Base-by-base conservation (phyloP, 208 protist genomes). In the Endotrypanum monterogeii region DNA sequence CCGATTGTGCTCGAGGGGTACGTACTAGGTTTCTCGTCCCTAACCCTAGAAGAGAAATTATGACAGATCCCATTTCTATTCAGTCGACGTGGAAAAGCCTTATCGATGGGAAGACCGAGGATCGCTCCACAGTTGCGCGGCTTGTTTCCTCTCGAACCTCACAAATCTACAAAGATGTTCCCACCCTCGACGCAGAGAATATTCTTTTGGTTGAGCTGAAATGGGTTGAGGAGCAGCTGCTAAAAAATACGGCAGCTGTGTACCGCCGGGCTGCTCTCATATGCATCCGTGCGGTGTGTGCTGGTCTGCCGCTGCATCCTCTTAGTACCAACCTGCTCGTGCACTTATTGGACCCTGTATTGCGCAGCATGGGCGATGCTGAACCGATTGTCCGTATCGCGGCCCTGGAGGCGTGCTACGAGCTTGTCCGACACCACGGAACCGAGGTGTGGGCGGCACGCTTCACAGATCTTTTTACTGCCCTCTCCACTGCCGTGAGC, bases 351-450 rank as follows among this genome's bases (percentile, higher is more conserved):
- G 75, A 60, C 28, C 79, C 88, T 39, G 77, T 90, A 18, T 78
- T 88, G 57, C 67, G 75, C 39, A 82, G 79, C 44, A 71, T 89
- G 63, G 63, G 77, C 25, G 90, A 95, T 51, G 76, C 83, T 2
- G 88, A 95, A 52, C 75, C 83, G 2, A 68, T 86, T 9, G 90
- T 95, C 20, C 84, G 90, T 25, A 54, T 93, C n/a, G 85, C 85
- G 8, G 86, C 90, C n/a, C 68, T 91, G 39, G 90, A 95, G 70
- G 83, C 85, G 23, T 75, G 73, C 41, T 89, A 95, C 73, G 81
- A 83, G 12, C 71, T 93, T 44, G 75, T 91, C 35, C 81, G 83
- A 0, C 61, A 83, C 25, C 73, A 91, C 30, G 76, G 82, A 55
- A 46, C 44, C 5, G 86, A 89, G 54, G 71, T 84, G 39, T 56